Conservation (phyloP, 305 asterid species). For the Fraxinus dipetala region DNA sequence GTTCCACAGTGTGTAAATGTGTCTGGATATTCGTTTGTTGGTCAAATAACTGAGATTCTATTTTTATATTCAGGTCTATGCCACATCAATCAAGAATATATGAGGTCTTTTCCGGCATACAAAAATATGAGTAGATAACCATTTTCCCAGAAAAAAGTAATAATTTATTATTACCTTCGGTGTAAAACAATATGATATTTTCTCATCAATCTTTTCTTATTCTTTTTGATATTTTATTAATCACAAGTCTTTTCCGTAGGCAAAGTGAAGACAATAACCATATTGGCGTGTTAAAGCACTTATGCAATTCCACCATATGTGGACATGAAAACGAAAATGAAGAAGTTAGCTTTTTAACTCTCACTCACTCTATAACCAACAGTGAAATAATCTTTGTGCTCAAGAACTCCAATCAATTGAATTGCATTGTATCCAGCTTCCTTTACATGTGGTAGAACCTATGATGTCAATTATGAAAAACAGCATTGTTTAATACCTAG, state of each 20-base stretch:
- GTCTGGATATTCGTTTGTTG: not conserved
- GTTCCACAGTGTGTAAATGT: not conserved
- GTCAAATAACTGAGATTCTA: not conserved
- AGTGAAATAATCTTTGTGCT: conserved; percentile 92
- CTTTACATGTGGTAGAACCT: conserved; percentile 90
- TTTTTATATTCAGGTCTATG: not conserved
- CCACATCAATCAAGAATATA: not conserved
- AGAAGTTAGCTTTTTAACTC: conserved; percentile 3
- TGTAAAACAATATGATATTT: not conserved
- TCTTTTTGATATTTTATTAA: not conserved
- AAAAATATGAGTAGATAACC: not conserved
- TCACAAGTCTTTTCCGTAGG: not conserved
- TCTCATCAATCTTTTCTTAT: not conserved
- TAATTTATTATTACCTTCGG: not conserved
- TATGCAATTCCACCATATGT: not conserved
- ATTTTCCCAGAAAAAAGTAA: not conserved
- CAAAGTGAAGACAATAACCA: not conserved
- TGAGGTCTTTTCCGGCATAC: not conserved
- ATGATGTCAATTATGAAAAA: conserved; percentile 23
- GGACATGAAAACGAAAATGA: not conserved
- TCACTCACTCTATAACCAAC: conserved; percentile 85
- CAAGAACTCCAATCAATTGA: conserved; percentile 85
- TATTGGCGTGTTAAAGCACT: not conserved
- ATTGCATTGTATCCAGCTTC: conserved; percentile 94
- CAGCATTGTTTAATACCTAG: conserved; percentile 24